phyloP scores from a whole-genome alignment of 2,329 filamentous ascomycete species.

The Salinomyces thailandicus region DNA sequence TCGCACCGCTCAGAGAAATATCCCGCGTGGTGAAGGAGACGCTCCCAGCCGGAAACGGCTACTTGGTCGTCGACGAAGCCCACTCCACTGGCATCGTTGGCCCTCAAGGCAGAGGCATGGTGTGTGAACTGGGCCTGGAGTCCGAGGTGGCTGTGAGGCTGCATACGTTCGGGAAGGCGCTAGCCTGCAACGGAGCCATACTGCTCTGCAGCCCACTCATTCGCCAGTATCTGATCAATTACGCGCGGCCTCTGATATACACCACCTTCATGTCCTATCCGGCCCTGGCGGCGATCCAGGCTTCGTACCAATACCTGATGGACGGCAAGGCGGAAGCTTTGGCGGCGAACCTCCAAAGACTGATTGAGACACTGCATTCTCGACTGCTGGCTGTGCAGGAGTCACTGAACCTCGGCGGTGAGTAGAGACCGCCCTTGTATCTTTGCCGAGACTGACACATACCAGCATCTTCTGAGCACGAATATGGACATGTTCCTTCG shows the following conservation, averaged over 20 bases:
- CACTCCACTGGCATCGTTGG: constrained; percentile 56
- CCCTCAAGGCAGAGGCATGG: constrained; percentile 45
- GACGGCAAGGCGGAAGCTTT: constrained; percentile 38
- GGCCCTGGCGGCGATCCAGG: constrained; percentile 47
- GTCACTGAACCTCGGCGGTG: background rate
- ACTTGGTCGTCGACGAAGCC: constrained; percentile 58
- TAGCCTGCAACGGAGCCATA: constrained; percentile 56
- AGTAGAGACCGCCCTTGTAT: no score
- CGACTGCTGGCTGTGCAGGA: constrained; percentile 33
- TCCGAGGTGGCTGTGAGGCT: constrained; percentile 47
- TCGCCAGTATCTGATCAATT: constrained; percentile 60
- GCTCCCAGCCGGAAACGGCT: constrained; percentile 48
- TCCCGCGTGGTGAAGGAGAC: constrained; percentile 46
- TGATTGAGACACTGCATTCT: constrained; percentile 38
- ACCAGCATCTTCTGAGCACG: no score
- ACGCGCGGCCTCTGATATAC: constrained; percentile 64
- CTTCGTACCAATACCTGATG: constrained; percentile 48
- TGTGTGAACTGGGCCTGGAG: constrained; percentile 48
- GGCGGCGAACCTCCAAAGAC: constrained; percentile 36
- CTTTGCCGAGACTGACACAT: no score
- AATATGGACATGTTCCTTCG: no score
- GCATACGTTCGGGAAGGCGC: constrained; percentile 57
- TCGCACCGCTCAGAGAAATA: constrained; percentile 53
- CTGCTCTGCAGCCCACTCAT: constrained; percentile 52
- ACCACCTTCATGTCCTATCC: constrained; percentile 59